A percentile compares a stretch with the other conserved stretches of the same genome.
Conservation (phyloP, 495 filamentous ascomycete genomes). For the Chaetomium fimeti region DNA sequence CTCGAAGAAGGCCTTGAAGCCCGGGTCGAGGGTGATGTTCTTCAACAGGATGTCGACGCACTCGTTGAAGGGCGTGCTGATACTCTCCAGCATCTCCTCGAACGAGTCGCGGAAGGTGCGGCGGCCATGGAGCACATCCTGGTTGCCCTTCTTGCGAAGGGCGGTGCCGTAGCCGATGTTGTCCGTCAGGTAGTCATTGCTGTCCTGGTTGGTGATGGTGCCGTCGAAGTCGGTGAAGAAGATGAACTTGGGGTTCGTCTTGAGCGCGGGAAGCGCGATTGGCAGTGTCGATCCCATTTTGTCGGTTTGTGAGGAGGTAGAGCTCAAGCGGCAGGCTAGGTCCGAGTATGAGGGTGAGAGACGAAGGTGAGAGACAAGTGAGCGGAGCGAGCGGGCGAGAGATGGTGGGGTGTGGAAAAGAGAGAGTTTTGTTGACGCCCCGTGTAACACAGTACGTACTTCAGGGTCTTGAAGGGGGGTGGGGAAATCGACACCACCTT, state of each 20-base stretch:
- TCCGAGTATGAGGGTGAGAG: background rate
- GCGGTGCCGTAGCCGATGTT: conserved; percentile 77
- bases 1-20: conserved; percentile 80
- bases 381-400: background rate
- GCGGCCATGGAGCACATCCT: conserved; percentile 65
- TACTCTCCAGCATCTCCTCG: conserved; percentile 80
- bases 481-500: background rate
- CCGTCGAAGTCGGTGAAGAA: conserved; percentile 99
- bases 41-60: conserved; percentile 72
- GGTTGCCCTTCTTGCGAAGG: conserved; percentile 64
- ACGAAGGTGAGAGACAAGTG: conserved; percentile 1
- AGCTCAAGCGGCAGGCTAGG: background rate
- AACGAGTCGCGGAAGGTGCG: conserved; percentile 81
- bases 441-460: too few relatives aligned
- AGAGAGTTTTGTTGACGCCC: background rate
- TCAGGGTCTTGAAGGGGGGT: background rate
- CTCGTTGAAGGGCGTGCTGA: conserved; percentile 71
- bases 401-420: background rate
- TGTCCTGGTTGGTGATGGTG: conserved; percentile 87
- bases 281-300: conserved; percentile 33
- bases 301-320: background rate
- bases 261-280: conserved; percentile 52
- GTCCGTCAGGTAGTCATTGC: conserved; percentile 94
- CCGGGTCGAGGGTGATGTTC: conserved; percentile 83
- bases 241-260: conserved; percentile 74